A percentile compares a stretch with the other conserved stretches of the same genome.
Conservation (phyloP, 129 eudicot genomes). For the Gnaphalium uliginosum region DNA sequence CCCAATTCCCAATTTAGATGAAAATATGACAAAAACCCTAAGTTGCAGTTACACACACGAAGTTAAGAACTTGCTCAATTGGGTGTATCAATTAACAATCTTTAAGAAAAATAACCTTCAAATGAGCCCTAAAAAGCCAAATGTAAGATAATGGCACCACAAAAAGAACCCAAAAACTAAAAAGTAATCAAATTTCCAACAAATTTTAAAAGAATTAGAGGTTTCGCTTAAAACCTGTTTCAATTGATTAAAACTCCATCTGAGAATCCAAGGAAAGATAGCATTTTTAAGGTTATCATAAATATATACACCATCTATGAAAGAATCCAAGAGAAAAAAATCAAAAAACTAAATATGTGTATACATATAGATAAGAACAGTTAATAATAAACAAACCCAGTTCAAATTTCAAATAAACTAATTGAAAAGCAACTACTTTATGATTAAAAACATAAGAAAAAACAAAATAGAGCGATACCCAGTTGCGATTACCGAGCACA, state of each 20-base stretch:
- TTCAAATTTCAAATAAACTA: constrained; percentile 32
- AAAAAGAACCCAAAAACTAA: constrained; percentile 12
- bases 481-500: constrained; percentile 40
- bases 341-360: neutral
- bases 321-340: constrained; percentile 25
- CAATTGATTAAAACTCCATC: constrained; percentile 23
- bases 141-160: constrained; percentile 25
- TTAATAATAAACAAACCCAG: constrained; percentile 21
- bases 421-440: constrained; percentile 17
- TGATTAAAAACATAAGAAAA: constrained; percentile 15
- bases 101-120: constrained; percentile 1
- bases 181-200: constrained; percentile 13
- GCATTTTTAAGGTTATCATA: constrained; percentile 19
- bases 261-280: constrained; percentile 16
- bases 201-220: constrained; percentile 7
- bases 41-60: constrained; percentile 10
- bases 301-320: constrained; percentile 13
- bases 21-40: constrained; percentile 24
- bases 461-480: constrained; percentile 40
- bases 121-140: constrained; percentile 22
- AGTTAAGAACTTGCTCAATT: constrained; percentile 18
- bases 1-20: neutral
- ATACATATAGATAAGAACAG: neutral
- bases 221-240: constrained; percentile 8
- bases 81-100: constrained; percentile 6